phyloP scores from a whole-genome alignment of 345 rosid genomes.

The Viola odorata region DNA sequence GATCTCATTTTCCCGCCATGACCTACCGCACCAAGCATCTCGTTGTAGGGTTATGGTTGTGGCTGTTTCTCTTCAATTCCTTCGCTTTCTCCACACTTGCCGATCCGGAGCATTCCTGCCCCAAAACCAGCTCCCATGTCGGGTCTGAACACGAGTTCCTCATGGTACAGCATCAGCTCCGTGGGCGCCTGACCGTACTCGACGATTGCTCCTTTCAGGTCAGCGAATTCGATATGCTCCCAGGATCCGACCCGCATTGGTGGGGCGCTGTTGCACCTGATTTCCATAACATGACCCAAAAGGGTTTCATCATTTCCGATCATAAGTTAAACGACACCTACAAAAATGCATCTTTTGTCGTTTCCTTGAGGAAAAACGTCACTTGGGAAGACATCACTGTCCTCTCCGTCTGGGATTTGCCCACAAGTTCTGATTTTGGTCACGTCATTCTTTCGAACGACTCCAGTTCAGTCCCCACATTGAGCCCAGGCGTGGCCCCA shows the following conservation, averaged over 20 bases:
- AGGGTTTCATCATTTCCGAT: constrained; percentile 62
- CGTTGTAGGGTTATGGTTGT: constrained; percentile 15
- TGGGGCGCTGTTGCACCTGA: constrained; percentile 61
- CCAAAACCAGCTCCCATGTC: constrained; percentile 50
- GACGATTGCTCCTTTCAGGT: constrained; percentile 83
- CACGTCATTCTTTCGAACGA: constrained; percentile 46
- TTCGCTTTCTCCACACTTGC: constrained; percentile 32
- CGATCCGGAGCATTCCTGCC: constrained; percentile 47
- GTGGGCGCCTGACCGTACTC: constrained; percentile 59
- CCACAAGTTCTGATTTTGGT: constrained; percentile 71
- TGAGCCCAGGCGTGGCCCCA: constrained; percentile 29
- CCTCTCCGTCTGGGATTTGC: constrained; percentile 64
- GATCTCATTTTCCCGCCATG: constrained; percentile 28
- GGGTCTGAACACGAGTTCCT: constrained; percentile 63
- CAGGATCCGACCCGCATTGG: constrained; percentile 73
- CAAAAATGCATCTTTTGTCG: constrained; percentile 54
- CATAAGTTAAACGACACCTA: constrained; percentile 59
- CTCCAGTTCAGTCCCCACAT: constrained; percentile 19
- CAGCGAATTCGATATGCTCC: constrained; percentile 73
- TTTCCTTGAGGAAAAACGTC: constrained; percentile 41
- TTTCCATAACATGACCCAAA: constrained; percentile 52
- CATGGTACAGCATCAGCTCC: constrained; percentile 85
- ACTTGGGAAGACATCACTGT: constrained; percentile 62
- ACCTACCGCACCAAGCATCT: constrained; percentile 25
- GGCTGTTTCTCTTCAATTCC: constrained; percentile 29